Evolutionary conservation across 169 alveolate species (phyloP).

Genomic region (Plasmodium relictum): DNA sequence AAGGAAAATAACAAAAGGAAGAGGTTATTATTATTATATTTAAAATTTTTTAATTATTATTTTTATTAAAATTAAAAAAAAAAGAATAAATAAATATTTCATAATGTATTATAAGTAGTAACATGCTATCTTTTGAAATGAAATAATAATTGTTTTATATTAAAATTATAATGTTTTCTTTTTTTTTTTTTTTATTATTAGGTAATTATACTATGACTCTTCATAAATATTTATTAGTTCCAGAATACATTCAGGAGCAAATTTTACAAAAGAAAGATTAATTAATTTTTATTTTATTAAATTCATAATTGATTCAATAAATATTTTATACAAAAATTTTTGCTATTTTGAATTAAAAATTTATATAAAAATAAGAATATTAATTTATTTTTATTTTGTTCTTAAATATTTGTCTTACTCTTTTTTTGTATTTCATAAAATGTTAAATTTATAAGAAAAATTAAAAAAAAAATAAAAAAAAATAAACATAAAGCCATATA

Average conservation of each 20-base stretch:
- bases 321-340: constrained; percentile 18
- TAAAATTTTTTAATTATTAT: constrained; percentile 5
- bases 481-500: too few relatives aligned
- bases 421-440: constrained; percentile 2
- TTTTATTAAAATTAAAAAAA: background rate
- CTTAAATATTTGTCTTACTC: constrained; percentile 15
- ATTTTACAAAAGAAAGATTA: constrained; percentile 69
- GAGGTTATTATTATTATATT: constrained; percentile 51
- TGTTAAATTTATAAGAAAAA: constrained; percentile 17
- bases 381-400: constrained; percentile 15
- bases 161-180: background rate
- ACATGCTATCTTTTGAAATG: background rate
- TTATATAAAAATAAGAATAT: constrained; percentile 22
- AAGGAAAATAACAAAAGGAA: constrained; percentile 75
- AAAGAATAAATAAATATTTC: background rate
- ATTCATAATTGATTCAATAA: background rate
- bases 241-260: constrained; percentile 73
- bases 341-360: constrained; percentile 25
- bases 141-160: background rate
- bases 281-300: background rate
- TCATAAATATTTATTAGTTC: constrained; percentile 70
- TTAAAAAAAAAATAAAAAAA: too few relatives aligned
- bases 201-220: constrained; percentile 77
- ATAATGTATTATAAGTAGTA: background rate
- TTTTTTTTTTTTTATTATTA: constrained; percentile 15